Base-by-base conservation (phyloP, 2,329 filamentous ascomycete genomes). In the Furcasterigmium sp. region DNA sequence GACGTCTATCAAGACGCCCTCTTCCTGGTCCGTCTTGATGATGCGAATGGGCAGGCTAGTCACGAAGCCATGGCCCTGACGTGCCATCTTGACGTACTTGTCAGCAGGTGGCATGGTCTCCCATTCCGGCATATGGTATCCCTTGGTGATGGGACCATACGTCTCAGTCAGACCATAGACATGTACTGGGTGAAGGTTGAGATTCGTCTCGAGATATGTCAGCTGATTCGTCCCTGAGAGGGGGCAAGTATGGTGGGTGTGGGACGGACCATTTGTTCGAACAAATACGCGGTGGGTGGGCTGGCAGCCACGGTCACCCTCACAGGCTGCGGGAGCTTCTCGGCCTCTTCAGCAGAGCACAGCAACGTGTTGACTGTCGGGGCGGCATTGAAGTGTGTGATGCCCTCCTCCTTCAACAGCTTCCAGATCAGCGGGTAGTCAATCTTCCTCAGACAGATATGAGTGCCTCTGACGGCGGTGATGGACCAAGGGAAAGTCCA, bases 321-420 rank as follows among this genome's bases (percentile, higher is more conserved):
- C 9, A 97, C 90, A 0, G 82, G 78, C 2, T 80, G 67, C 0
- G 81, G 71, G 1, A 98, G 72, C 38, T 65, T 76, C 52, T 76
- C 78, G 3, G 93, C 91, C 61, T 90, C 84, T 32, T 83, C 75
- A 3, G 87, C 78, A 11, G 85, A 85, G 58, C 93, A 95, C 3
- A 98, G 78, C 1, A 97, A 69, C 0, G 91, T 98, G 62, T 97
- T 97, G 41, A 98, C 93, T 0, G 93, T 98, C 8, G 25, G 93
- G 1, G 91, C 93, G 1, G 91, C 91, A 58, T 91, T 95, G 69
- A 94, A 97, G 64, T 98, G 93, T 1, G 90, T 97, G 50, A 98
- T 85, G 7, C 79, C 73, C 63, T 97, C 87, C 41, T 89, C 78
- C 57, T 90, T 94, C 26, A 98, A 69, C 4, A 98, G 68, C 39